Base-by-base conservation (phyloP, 176 grass and related monocot species). In the Ensete glaucum region DNA sequence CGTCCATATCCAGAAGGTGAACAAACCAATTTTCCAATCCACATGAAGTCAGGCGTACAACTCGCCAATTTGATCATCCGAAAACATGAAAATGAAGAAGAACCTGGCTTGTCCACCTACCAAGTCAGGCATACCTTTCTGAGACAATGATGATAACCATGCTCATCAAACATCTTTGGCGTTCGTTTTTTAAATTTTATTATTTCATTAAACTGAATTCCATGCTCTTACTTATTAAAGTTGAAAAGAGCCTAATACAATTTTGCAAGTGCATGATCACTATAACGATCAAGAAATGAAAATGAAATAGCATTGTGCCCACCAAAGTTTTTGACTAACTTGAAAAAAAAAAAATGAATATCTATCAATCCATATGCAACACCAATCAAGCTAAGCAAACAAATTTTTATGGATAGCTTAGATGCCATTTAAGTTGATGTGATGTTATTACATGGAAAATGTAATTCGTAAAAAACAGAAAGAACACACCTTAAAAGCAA, bases 401-500 rank as follows among this genome's bases (percentile, higher is more conserved):
- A 21, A 66, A 66, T 27, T 66, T 25, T 27, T 21, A 66, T 66
- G 21, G 9, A 66, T 13, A 66, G 64, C 64, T 7, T 27, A 58
- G 16, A 58, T 13, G 54, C 1, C 54, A 57, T 57, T 57, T 57
- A 57, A 57, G 7, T 66, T 66, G 10, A 65, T 65, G 9, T 2
- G 13, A 12, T 3, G 24, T n/a, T n/a, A 26, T 26, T 2, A 11
- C 63, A 64, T 65, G 63, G 20, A 17, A 66, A 66, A 66, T 27
- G 63, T 24, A 10, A 66, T 9, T 26, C 21, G 2, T 27, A 9
- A 27, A 66, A 48, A 55, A 71, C 20, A 65, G 73, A 15, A n/a
- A 26, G 72, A 27, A 25, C 23, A 13, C 13, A 99, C 95, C 88
- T 94, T 71, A 94, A 73, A 77, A 99, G 83, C 65, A 99, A 73